Base-by-base conservation (phyloP, 2,329 filamentous ascomycete genomes). In the Fusarium bulbicola region DNA sequence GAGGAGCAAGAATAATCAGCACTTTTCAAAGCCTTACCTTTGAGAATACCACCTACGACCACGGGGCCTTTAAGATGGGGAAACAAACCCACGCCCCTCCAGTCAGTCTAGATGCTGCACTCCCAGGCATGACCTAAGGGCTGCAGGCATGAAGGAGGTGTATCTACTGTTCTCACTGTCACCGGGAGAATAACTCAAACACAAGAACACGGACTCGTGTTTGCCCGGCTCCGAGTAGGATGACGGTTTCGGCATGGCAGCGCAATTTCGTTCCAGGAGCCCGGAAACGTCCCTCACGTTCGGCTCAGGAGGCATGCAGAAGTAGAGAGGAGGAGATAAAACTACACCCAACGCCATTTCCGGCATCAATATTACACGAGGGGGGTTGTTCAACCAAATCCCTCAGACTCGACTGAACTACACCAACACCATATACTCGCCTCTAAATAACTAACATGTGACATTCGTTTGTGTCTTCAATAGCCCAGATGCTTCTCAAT, bases 301-400 rank as follows among this genome's bases (percentile, higher is more conserved):
- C 52, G 36, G 26, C 28, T 49, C 40, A 56, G 50, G 36, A 65
- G 39, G 50, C 36, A 52, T 52, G 28, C 43, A 5, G 40, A 53
- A 60, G 52, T 28, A 60, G 58, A 60, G 63, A 40, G 47, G 40
- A 68, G 20, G 49, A 67, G 59, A 68, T 21, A 50, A 68, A 56
- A 75, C 64, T 72, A 76, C 71, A 69, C 68, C 74, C 57, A 75
- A 76, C 65, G 74, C 74, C 68, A 63, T 73, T 65, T 70, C 59
- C 61, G 61, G 68, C 74, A 70, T 66, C 50, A 70, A 71, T 74
- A 45, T 70, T 76, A 77, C 71, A 77, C 39, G 68, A 66, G 64
- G 59, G 46, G 61, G 49, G 62, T 52, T 26, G 30, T 36, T 52
- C 11, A 49, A 54, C 43, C 39, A 54, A 49, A 60, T 46, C 47